These are phyloP conservation scores for Nemania sp. DNA, from an alignment of 2,329 filamentous ascomycete species.

Conservation along the genomic window DNA sequence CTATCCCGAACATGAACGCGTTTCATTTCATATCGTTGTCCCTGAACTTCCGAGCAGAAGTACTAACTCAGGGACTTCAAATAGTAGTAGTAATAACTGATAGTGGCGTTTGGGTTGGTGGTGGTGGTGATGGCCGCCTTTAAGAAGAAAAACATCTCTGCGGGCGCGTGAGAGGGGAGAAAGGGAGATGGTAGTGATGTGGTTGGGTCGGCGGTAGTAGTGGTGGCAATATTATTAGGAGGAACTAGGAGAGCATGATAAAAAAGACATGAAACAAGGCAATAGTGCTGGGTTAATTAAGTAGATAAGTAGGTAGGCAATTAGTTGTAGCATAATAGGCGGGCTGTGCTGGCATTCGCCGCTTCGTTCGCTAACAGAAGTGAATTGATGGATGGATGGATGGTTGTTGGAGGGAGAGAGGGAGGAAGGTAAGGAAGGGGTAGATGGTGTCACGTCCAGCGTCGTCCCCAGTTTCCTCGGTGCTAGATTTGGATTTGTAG, in stretches of 20 bases:
- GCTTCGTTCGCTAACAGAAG: background rate
- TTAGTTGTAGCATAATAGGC: background rate
- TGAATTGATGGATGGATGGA: too few species aligned
- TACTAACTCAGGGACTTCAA: background rate
- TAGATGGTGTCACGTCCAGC: conserved; percentile 10
- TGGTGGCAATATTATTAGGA: conserved; percentile 1
- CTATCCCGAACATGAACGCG: background rate
- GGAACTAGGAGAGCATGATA: background rate
- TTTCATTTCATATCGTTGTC: conserved; percentile 6
- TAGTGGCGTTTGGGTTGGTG: background rate
- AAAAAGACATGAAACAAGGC: too few species aligned
- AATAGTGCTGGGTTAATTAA: conserved; percentile 19
- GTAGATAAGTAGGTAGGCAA: conserved; percentile 7
- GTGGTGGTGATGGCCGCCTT: background rate
- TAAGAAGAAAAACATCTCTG: too few species aligned
- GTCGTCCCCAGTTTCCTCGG: conserved; percentile 6
- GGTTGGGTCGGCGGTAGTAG: background rate
- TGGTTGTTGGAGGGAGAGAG: too few species aligned
- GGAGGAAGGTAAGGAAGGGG: too few species aligned
- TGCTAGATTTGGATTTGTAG: background rate
- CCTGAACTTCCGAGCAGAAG: background rate
- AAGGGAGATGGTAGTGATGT: too few species aligned
- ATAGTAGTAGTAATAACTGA: background rate
- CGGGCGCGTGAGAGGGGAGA: too few species aligned
- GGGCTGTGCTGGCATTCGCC: background rate